Conservation (phyloP, 176 grass and related monocot species). For the Oryza meyeriana region DNA sequence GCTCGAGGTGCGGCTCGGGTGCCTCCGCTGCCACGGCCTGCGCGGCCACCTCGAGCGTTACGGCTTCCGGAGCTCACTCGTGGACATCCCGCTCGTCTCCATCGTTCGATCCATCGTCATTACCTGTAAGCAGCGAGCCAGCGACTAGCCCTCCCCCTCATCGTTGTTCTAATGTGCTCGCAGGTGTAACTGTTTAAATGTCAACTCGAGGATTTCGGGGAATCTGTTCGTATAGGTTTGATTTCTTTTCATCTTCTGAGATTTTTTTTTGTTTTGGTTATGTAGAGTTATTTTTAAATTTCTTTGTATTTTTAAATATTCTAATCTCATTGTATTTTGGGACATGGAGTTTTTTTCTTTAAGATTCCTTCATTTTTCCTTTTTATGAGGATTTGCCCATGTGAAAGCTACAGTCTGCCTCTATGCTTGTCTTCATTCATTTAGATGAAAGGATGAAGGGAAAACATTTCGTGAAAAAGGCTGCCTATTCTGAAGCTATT, state of each 20-base stretch:
- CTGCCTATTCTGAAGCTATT: conserved; percentile 9
- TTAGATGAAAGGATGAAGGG: not conserved
- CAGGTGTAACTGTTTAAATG: not conserved
- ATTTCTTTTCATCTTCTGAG: not conserved
- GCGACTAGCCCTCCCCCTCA: not conserved
- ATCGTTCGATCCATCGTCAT: conserved; percentile 68
- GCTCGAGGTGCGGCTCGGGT: conserved; percentile 60
- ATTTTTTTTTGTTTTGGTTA: not conserved
- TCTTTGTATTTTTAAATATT: not conserved
- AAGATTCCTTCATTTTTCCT: conserved; percentile 16
- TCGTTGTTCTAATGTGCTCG: not conserved
- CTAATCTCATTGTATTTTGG: not conserved
- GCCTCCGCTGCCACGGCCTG: conserved; percentile 44
- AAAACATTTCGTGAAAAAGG: conserved; percentile 22
- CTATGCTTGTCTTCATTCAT: conserved; percentile 23
- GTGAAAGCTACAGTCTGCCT: conserved; percentile 37
- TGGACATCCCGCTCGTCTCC: conserved; percentile 88
- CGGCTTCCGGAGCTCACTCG: conserved; percentile 71
- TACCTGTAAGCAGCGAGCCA: conserved; percentile 66
- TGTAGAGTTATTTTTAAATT: not conserved
- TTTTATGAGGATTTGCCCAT: conserved; percentile 25
- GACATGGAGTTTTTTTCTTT: conserved; percentile 12
- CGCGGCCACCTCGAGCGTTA: conserved; percentile 48
- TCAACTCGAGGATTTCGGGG: not conserved
- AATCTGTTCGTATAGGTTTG: not conserved